Conservation (phyloP, 1,284 basidiomycete genomes). For the Trametes sp. region DNA sequence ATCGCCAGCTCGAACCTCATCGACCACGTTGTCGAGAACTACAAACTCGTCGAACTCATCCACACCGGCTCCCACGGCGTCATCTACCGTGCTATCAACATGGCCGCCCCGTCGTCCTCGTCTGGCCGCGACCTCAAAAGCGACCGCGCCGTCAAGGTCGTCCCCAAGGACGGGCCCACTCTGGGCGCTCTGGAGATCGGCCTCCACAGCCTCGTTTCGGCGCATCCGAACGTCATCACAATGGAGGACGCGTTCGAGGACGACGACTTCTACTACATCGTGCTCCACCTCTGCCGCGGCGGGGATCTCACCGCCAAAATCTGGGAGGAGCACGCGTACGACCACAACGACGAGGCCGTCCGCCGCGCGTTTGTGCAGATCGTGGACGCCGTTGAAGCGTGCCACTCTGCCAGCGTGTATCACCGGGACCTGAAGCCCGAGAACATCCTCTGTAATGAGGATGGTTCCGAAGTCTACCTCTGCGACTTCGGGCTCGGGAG, state of each 20-base stretch:
- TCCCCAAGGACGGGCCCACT: constrained; percentile 27
- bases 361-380: constrained; percentile 64
- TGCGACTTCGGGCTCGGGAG: constrained; percentile 79
- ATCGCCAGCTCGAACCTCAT: constrained; percentile 27
- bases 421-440: constrained; percentile 81
- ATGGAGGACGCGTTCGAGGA: constrained; percentile 66
- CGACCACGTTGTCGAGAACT: constrained; percentile 18
- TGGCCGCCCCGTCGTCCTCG: constrained; percentile 17
- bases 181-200: constrained; percentile 30
- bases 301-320: constrained; percentile 73
- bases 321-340: constrained; percentile 55
- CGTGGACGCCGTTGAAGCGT: constrained; percentile 68
- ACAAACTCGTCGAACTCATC: constrained; percentile 31
- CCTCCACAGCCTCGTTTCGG: constrained; percentile 62
- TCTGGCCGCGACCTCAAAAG: constrained; percentile 7
- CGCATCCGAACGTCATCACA: constrained; percentile 65
- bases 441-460: constrained; percentile 65
- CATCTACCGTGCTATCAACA: constrained; percentile 44
- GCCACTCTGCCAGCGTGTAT: constrained; percentile 65
- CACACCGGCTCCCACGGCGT: constrained; percentile 43
- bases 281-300: constrained; percentile 68
- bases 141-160: constrained; percentile 39
- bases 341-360: constrained; percentile 58
- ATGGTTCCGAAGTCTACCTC: constrained; percentile 59
- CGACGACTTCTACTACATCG: constrained; percentile 62